Conservation (phyloP, 441 rosid species). For the Theobroma grandiflorum region DNA sequence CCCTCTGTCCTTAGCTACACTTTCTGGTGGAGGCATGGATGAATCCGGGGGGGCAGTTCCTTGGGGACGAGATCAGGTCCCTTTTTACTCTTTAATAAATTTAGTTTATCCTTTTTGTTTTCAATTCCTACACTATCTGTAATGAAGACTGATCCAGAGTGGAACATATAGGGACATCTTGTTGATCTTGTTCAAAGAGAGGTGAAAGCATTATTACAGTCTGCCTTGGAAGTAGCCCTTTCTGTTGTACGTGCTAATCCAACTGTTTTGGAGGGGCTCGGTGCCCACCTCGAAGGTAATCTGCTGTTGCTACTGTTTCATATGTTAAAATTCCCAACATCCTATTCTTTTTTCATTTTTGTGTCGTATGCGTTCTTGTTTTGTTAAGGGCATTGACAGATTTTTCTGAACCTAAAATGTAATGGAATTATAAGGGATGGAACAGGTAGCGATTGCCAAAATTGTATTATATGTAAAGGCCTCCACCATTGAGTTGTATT, state of each 20-base stretch:
- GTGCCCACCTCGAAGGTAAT: slow-evolving; percentile 95
- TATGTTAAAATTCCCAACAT: slow-evolving; percentile 5
- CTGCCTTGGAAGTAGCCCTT: slow-evolving; percentile 83
- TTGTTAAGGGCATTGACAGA: background rate
- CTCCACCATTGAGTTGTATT: background rate
- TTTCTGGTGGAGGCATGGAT: slow-evolving; percentile 93
- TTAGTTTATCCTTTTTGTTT: slow-evolving; percentile 8
- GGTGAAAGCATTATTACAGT: slow-evolving; percentile 80
- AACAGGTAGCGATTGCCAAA: background rate
- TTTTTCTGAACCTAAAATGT: background rate
- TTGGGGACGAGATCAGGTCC: slow-evolving; percentile 98
- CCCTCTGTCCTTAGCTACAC: slow-evolving; percentile 84
- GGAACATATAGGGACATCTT: slow-evolving; percentile 75
- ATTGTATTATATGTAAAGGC: background rate
- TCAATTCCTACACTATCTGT: background rate
- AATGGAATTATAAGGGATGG: background rate
- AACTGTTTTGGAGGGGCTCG: slow-evolving; percentile 88
- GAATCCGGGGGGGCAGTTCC: slow-evolving; percentile 73
- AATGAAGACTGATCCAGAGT: slow-evolving; percentile 31
- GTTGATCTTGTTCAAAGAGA: slow-evolving; percentile 97
- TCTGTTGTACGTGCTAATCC: slow-evolving; percentile 90
- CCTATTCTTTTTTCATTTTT: background rate
- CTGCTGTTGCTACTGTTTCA: background rate
- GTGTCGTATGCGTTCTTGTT: background rate
- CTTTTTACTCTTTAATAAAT: background rate